phyloP scores from a whole-genome alignment of 345 rosid species.

The Citrus mangshanensis region DNA sequence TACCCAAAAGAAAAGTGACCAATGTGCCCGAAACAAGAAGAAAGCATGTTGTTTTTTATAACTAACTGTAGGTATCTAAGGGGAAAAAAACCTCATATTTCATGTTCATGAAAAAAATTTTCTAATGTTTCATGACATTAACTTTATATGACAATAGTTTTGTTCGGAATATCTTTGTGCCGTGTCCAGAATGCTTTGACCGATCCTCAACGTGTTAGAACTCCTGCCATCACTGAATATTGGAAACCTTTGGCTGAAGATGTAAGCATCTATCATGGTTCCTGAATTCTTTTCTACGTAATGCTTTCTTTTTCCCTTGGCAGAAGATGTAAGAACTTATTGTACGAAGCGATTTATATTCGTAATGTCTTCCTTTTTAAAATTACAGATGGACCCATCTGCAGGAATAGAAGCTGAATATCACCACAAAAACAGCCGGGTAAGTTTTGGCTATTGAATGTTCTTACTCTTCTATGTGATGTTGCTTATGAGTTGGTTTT shows the following conservation, averaged over 20 bases:
- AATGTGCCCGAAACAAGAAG: background rate
- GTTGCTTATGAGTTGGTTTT: background rate
- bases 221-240: constrained; percentile 82
- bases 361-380: constrained; percentile 7
- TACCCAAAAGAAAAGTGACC: background rate
- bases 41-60: background rate
- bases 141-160: constrained; percentile 1
- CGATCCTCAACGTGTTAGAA: constrained; percentile 86
- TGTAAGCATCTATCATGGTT: constrained; percentile 44
- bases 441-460: constrained; percentile 18
- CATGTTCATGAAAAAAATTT: background rate
- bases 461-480: background rate
- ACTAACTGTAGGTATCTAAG: background rate
- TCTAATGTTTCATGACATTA: background rate
- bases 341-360: background rate
- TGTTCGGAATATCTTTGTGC: constrained; percentile 14
- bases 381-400: constrained; percentile 82
- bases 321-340: too few species aligned
- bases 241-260: constrained; percentile 98
- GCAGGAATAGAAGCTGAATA: constrained; percentile 95
- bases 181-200: constrained; percentile 74
- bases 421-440: constrained; percentile 91
- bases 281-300: background rate
- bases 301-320: background rate
- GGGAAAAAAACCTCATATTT: background rate